Evolutionary conservation across 208 protist species (phyloP), one percentile per base, ranked within the genome.

Genomic region (Crithidia mellificae): DNA sequence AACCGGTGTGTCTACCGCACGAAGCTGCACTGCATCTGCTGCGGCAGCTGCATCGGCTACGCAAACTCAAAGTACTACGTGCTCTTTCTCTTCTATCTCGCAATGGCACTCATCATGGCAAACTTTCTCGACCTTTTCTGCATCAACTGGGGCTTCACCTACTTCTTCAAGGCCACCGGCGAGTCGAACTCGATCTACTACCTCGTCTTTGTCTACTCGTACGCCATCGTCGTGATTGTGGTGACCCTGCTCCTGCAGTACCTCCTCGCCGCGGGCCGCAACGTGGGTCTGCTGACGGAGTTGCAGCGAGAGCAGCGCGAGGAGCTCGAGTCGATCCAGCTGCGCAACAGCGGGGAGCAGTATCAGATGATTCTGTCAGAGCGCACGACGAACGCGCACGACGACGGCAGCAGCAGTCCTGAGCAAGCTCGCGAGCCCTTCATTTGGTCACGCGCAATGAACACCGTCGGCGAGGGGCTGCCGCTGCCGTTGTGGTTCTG

Each of bases 51-150:
- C 55, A 79, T 96, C 41, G 91, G 87, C 14, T 63, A 72, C 24
- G 76, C 83, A 12, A 98, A 96, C 72, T 67, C 75, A 38, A 95
- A 94, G 71, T 84, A 70, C 52, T 92, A 93, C 64, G 63, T 96
- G 19, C 79, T 96, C 29, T 82, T 77, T 29, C 66, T 82, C n/a
- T 65, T 77, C 19, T 77, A 77, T 39, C 29, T 75, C 9, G n/a
- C 56, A 8, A 12, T 84, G 17, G 46, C 47, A 9, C 27, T 76
- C 9, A 14, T 69, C 19, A 39, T 81, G 55, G 53, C 46, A 0
- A 67, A 69, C 29, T 51, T 53, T 39, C 59, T 70, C 11, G 66
- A 64, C 50, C 36, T 68, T 55, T 76, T 70, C 62, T 76, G 62
- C 27, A 27, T 76, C 39, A 56, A 15, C 34, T 49, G 30, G 54